Base-by-base conservation (phyloP, 306 rosid genomes). In the Sechiopsis laciniata region DNA sequence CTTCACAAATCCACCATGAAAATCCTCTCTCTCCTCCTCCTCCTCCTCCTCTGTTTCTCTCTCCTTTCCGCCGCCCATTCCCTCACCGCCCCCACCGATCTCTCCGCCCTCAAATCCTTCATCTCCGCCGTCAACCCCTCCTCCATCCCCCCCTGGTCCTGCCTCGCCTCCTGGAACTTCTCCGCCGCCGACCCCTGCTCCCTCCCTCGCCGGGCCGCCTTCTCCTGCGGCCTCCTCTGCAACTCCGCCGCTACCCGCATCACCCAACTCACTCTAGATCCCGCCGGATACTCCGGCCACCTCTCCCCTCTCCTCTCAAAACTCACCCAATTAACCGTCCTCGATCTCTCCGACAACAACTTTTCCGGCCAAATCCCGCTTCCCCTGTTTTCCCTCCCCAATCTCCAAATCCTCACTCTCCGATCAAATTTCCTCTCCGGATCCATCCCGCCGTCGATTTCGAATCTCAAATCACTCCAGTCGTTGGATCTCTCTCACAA, bases 81-180 rank as follows among this genome's bases (percentile, higher is more conserved):
- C 48, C 83, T 79, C 46, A 94, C 98, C 68, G 79, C 80, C 26
- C 20, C 88, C 0, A 73, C 90, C 7, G 97, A 94, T 40, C 75
- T 87, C 46, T 74, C 87, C 32, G 95, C 95, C 14, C 89, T 94
- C 64, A 87, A 87, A 56, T 88, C 98, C 55, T 89, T 94, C 87
- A 89, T 87, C 80, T 80, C 89, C 76, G 81, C 98, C 2, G 73
- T 94, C 50, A 86, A 81, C 76, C 76, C 94, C 61, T 80, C 91
- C 11, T 90, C 98, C 21, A 86, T 94, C 42, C 64, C 82, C 10
- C 77, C 91, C 0, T 90, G 79, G 80, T 88, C 98, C 6, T 94
- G 98, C 76, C 52, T 94, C 35, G 88, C 85, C 37, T 88, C 97
- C 11, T 94, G 98, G 98, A 86, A 89, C 85, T 94, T 94, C 89